A percentile compares a stretch with the other conserved stretches of the same genome.
Evolutionary conservation across 108 stramenopile species (phyloP).

Genomic region (Mediolabrus comicus): DNA sequence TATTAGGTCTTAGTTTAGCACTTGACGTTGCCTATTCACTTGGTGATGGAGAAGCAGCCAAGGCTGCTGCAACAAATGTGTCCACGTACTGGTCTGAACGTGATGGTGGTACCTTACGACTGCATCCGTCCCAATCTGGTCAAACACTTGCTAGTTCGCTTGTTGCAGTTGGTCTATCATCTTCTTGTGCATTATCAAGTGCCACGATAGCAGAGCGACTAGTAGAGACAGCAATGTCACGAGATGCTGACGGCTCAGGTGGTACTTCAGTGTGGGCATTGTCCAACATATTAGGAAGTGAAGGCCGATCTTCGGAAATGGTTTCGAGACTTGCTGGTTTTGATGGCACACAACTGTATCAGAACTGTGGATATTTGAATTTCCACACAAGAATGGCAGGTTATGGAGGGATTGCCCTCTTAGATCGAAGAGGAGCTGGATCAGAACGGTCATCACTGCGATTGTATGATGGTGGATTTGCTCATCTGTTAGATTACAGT

Average conservation of each 20-base stretch:
- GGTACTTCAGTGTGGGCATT: slow-evolving; percentile 73
- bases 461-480: slow-evolving; percentile 73
- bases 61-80: slow-evolving; percentile 65
- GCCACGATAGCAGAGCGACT: slow-evolving; percentile 60
- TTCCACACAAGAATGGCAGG: slow-evolving; percentile 74
- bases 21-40: slow-evolving; percentile 74
- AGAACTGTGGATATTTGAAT: slow-evolving; percentile 63
- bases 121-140: slow-evolving; percentile 60
- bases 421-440: slow-evolving; percentile 74
- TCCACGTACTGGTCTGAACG: slow-evolving; percentile 84
- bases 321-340: slow-evolving; percentile 68
- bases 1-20: slow-evolving; percentile 70
- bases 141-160: slow-evolving; percentile 62
- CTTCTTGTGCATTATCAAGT: slow-evolving; percentile 47
- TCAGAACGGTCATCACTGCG: slow-evolving; percentile 63
- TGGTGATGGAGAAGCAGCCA: slow-evolving; percentile 66
- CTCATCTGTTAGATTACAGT: slow-evolving; percentile 61
- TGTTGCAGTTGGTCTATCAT: slow-evolving; percentile 74
- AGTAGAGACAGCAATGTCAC: slow-evolving; percentile 49
- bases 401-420: slow-evolving; percentile 69
- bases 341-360: slow-evolving; percentile 67
- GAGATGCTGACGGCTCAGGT: slow-evolving; percentile 54
- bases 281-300: slow-evolving; percentile 64
- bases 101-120: slow-evolving; percentile 38
- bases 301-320: slow-evolving; percentile 79